Conservation (phyloP, 2,329 filamentous ascomycete genomes). For the Ascochyta fabae region DNA sequence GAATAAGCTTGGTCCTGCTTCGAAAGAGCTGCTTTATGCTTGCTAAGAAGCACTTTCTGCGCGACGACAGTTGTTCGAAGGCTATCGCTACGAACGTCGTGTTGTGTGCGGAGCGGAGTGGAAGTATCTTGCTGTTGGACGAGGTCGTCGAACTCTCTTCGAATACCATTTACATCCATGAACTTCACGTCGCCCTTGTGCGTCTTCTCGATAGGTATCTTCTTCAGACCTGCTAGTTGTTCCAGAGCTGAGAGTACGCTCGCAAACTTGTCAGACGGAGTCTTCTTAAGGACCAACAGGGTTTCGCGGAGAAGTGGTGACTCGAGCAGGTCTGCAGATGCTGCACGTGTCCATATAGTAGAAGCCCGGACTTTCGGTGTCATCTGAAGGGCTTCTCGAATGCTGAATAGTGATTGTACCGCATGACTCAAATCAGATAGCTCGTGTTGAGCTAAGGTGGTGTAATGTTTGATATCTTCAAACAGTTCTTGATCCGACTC, state of each 20-base stretch:
- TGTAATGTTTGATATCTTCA: conserved; percentile 46
- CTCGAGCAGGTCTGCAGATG: conserved; percentile 62
- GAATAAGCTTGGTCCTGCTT: conserved; percentile 75
- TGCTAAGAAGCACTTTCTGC: conserved; percentile 80
- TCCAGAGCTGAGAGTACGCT: conserved; percentile 51
- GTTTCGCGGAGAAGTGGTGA: conserved; percentile 61
- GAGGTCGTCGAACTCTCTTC: conserved; percentile 46
- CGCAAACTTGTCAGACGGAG: conserved; percentile 61
- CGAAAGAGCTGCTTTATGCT: conserved; percentile 73
- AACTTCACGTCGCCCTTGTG: conserved; percentile 24
- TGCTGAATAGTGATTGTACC: conserved; percentile 40
- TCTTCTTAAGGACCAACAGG: conserved; percentile 65
- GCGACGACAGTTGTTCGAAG: conserved; percentile 79
- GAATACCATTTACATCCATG: conserved; percentile 26
- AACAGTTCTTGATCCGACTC: conserved; percentile 65
- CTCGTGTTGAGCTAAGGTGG: conserved; percentile 45
- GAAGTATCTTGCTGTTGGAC: conserved; percentile 30
- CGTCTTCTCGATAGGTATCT: conserved; percentile 1
- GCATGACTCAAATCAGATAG: conserved; percentile 52
- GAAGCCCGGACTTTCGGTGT: conserved; percentile 48
- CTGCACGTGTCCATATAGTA: conserved; percentile 66
- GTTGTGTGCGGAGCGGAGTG: conserved; percentile 70
- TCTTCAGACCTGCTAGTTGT: background rate
- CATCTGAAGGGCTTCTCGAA: conserved; percentile 50
- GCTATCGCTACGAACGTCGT: conserved; percentile 72